Percentiles rank a stretch among this genome's conserved stretches.
phyloP scores from a whole-genome alignment of 2,329 filamentous ascomycete species.

The Scytalidium lignicola region DNA sequence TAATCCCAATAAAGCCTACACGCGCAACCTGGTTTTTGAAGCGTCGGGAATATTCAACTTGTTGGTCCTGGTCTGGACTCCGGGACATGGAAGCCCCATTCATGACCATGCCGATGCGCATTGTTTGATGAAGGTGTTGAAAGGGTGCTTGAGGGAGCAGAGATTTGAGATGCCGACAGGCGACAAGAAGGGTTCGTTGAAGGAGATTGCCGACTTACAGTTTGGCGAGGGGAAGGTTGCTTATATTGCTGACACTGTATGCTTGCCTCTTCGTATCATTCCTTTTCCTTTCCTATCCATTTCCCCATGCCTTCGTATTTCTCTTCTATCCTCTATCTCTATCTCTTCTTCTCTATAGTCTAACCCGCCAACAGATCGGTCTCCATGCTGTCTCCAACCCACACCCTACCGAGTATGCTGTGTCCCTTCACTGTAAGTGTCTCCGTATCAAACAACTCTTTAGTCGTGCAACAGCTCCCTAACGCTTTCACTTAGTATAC shows the following conservation, averaged over 20 bases:
- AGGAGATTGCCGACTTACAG: slow-evolving; percentile 44
- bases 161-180: slow-evolving; percentile 51
- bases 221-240: slow-evolving; percentile 71
- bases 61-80: slow-evolving; percentile 83
- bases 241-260: slow-evolving; percentile 77
- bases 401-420: slow-evolving; percentile 65
- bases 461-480: no score
- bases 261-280: neutral
- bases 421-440: slow-evolving; percentile 64
- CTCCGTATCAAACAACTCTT: no score
- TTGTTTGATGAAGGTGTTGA: slow-evolving; percentile 88
- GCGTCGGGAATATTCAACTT: slow-evolving; percentile 65
- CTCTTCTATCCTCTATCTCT: no score
- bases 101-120: slow-evolving; percentile 88
- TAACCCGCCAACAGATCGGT: slow-evolving; percentile 47
- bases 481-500: slow-evolving; percentile 45
- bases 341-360: no score
- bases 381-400: slow-evolving; percentile 80
- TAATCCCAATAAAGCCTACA: slow-evolving; percentile 67
- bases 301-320: neutral
- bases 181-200: slow-evolving; percentile 8
- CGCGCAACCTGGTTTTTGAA: slow-evolving; percentile 82
- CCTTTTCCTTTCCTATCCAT: neutral
- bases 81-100: slow-evolving; percentile 76
- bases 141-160: slow-evolving; percentile 72